Evolutionary conservation across 75 land plant genomes (phyloP).

Genomic region (Sequoia sempervirens): DNA sequence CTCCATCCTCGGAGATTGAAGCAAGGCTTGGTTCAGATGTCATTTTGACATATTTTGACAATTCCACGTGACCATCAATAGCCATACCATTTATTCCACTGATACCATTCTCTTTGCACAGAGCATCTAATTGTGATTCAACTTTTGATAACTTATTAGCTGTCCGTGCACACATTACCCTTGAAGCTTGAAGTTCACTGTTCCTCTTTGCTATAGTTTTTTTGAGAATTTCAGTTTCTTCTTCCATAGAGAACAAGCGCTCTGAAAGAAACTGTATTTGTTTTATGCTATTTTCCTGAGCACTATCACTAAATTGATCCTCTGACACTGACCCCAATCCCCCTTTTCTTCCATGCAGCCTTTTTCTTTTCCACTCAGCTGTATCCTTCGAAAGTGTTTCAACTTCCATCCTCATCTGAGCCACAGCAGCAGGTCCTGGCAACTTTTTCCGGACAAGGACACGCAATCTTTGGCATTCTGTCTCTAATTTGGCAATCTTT

Average conservation of each 20-base stretch:
- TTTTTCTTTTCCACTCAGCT: conserved; percentile 27
- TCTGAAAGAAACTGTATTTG: conserved; percentile 35
- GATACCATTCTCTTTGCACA: conserved; percentile 6
- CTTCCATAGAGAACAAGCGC: conserved; percentile 48
- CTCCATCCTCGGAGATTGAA: conserved; percentile 40
- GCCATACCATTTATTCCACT: neutral
- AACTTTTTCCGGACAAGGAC: conserved; percentile 57
- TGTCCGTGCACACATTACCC: conserved; percentile 41
- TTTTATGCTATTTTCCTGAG: conserved; percentile 14
- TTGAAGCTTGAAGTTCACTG: conserved; percentile 49
- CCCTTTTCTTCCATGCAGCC: conserved; percentile 13
- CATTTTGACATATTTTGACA: conserved; percentile 5
- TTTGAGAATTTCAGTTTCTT: conserved; percentile 58
- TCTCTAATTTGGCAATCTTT: conserved; percentile 68
- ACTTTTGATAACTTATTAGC: conserved; percentile 44
- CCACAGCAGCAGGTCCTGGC: conserved; percentile 72
- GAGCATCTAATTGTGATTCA: conserved; percentile 24
- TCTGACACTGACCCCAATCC: conserved; percentile 11
- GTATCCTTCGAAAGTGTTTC: conserved; percentile 40
- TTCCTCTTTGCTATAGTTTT: conserved; percentile 40
- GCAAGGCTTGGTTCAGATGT: conserved; percentile 25
- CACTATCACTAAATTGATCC: conserved; percentile 1
- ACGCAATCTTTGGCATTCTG: conserved; percentile 79
- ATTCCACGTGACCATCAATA: conserved; percentile 14
- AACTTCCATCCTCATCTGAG: conserved; percentile 79